Evolutionary conservation across 1,139 yeast species (phyloP).

Genomic region (Lodderomyces parapsilosis): DNA sequence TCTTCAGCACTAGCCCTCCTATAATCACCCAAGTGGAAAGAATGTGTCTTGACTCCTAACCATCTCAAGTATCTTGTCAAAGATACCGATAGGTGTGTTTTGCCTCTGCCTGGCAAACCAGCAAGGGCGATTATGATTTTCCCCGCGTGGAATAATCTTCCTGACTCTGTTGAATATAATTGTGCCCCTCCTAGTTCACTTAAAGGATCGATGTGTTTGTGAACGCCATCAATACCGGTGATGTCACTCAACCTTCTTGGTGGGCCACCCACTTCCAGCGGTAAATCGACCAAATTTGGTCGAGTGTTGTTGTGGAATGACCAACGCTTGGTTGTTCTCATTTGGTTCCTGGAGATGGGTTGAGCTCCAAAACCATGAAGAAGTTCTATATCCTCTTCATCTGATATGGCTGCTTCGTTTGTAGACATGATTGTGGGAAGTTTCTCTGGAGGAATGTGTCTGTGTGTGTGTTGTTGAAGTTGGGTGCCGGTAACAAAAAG

Average conservation of each 20-base stretch:
- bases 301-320: constrained; percentile 39
- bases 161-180: constrained; percentile 85
- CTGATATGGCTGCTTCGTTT: constrained; percentile 15
- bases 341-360: constrained; percentile 29
- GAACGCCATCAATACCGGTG: constrained; percentile 53
- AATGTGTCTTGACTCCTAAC: constrained; percentile 90
- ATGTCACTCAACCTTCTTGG: constrained; percentile 42
- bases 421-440: not conserved
- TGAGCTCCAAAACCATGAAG: constrained; percentile 42
- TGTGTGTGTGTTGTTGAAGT: no score
- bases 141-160: constrained; percentile 92
- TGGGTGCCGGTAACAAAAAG: no score
- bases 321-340: constrained; percentile 45
- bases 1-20: constrained; percentile 61
- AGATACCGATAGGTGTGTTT: constrained; percentile 89
- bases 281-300: constrained; percentile 38
- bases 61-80: constrained; percentile 89
- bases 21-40: constrained; percentile 91
- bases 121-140: constrained; percentile 85
- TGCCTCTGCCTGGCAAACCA: constrained; percentile 96
- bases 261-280: constrained; percentile 21
- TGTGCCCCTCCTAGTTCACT: constrained; percentile 74
- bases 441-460: no score
- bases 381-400: constrained; percentile 26
- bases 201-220: constrained; percentile 48